These are phyloP conservation scores for Aspergillus aculeatinus DNA, from an alignment of 2,329 filamentous ascomycete species.

Conservation along the genomic window DNA sequence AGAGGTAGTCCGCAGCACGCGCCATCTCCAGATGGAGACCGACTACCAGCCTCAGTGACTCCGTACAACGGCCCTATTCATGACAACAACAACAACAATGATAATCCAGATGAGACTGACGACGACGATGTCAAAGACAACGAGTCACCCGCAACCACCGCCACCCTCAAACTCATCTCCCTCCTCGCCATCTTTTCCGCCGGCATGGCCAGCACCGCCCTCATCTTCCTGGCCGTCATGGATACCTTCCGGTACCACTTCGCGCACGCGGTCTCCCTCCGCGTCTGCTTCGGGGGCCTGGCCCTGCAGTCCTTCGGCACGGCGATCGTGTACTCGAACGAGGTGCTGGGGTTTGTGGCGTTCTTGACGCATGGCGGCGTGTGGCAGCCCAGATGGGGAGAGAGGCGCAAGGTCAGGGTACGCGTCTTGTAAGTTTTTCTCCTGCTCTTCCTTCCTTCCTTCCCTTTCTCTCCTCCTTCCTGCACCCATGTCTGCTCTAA, in stretches of 20 bases:
- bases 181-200: slow-evolving; percentile 21
- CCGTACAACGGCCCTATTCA: background rate
- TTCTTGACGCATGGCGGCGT: slow-evolving; percentile 17
- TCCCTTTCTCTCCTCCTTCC: background rate
- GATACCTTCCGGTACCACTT: slow-evolving; percentile 23
- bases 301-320: slow-evolving; percentile 22
- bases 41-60: background rate
- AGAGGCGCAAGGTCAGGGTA: slow-evolving; percentile 14
- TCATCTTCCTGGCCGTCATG: slow-evolving; percentile 22
- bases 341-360: slow-evolving; percentile 20
- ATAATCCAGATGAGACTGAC: background rate
- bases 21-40: background rate
- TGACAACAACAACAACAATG: background rate
- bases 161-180: slow-evolving; percentile 20
- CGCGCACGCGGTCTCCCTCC: slow-evolving; percentile 21
- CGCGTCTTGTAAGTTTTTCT: slow-evolving; percentile 19
- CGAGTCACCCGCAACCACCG: slow-evolving; percentile 11
- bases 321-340: slow-evolving; percentile 23
- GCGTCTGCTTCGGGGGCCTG: slow-evolving; percentile 20
- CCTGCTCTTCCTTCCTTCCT: background rate
- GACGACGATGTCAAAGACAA: background rate
- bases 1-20: background rate
- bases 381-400: slow-evolving; percentile 16
- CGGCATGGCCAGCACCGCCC: slow-evolving; percentile 14
- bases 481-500: background rate